Base-by-base conservation (phyloP, 441 rosid species). In the Dalechampia spathulata region DNA sequence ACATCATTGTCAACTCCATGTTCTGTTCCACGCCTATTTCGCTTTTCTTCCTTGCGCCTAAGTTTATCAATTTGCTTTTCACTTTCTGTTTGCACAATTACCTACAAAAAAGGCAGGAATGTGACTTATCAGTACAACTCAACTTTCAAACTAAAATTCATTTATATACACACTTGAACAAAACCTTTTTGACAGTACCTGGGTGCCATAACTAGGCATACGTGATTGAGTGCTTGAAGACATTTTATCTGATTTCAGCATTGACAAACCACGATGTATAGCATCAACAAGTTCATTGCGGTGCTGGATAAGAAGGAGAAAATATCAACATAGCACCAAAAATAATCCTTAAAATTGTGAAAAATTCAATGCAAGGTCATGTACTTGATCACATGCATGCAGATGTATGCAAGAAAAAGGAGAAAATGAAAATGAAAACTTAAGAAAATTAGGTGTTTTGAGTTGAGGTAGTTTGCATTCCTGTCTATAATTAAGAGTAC, bases 181-280 rank as follows among this genome's bases (percentile, higher is more conserved):
- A 14, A 7, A 8, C 43, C 15, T 36, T n/a, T 49, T 37, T 53
- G 30, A 22, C 15, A 8, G 14, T 77, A 92, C 98, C 94, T 92
- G 96, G 52, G 96, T 92, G 53, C 96, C 98, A 69, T 88, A 92
- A 68, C 91, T 84, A 56, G 98, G 98, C 95, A 88, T 80, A 20
- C 90, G 85, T 46, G 81, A 57, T 63, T 83, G 98, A 61, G 80
- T 63, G 70, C 73, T 86, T 41, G 88, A 64, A 60, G 78, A 71
- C 52, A 73, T 68, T 75, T 83, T 88, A 46, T 88, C 91, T 63
- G 91, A 81, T 73, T 85, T 92, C 63, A 92, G 72, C 52, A 82
- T 66, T 60, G 78, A 63, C 60, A 75, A 73, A 26, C 95, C 96
- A 62, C 68, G 94, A 76, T 60, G 94, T 66, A 92, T 78, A 21